Base-by-base conservation (phyloP, 495 filamentous ascomycete species). In the Hamigera avellanea region DNA sequence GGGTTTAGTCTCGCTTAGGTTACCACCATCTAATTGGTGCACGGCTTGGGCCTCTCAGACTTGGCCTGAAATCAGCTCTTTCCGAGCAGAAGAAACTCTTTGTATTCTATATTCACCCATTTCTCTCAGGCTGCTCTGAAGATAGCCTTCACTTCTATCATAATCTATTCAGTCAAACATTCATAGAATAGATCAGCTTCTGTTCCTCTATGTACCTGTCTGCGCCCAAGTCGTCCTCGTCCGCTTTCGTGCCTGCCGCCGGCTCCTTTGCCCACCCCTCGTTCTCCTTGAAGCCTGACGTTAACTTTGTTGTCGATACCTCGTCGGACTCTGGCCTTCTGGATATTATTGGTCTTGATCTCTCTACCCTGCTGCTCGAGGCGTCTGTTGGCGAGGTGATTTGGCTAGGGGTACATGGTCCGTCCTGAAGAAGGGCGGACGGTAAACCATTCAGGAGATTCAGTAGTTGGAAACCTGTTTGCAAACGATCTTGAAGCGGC, bases 351-450 rank as follows among this genome's bases (percentile, higher is more conserved):
- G 18, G 17, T 2, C 2, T 15, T 16, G 7, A 23, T 10, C 10
- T n/a, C 8, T 6, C 14, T 23, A 7, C n/a, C 21, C 19, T 18
- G 10, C 32, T 44, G 29, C 42, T 46, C 35, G 48, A 54, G 27
- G 38, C 41, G 42, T 51, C 50, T 32, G 37, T 43, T 30, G 36
- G 49, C 57, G 52, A 58, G 46, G 57, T 66, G 59, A 48, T 61
- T 54, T 72, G 68, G 61, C 50, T 70, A 71, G 62, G 68, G 69
- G 69, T 64, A 42, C 48, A 55, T 40, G 56, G 69, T 72, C 69
- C 69, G 69, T 69, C 69, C 67, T 73, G 66, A 72, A 61, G 48
- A 59, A 67, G 67, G 69, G 62, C 69, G 69, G 69, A 72, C 69
- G 69, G 62, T 71, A 72, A 72, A 58, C 33, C 34, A 26, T 25